Evolutionary conservation across 805 yeast species (phyloP).

Genomic region (Candida arabinofermentans): DNA sequence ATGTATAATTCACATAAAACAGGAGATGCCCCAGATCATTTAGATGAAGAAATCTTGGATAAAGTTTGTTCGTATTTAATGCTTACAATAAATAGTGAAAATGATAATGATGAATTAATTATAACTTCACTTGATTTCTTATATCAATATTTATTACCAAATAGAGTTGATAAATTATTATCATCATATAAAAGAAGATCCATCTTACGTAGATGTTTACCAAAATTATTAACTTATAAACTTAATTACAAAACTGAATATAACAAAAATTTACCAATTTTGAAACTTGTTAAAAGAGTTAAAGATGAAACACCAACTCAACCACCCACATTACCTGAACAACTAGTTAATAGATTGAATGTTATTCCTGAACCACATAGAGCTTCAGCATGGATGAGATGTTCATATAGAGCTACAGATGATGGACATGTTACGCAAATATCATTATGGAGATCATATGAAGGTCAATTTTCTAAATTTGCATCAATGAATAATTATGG

Average conservation of each 20-base stretch:
- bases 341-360: slow-evolving; percentile 55
- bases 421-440: slow-evolving; percentile 92
- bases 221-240: slow-evolving; percentile 54
- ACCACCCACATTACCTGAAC: slow-evolving; percentile 49
- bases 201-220: slow-evolving; percentile 55
- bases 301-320: slow-evolving; percentile 55
- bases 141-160: slow-evolving; percentile 70
- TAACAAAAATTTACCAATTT: slow-evolving; percentile 31
- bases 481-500: slow-evolving; percentile 40
- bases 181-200: slow-evolving; percentile 45
- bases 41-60: slow-evolving; percentile 45
- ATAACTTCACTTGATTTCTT: slow-evolving; percentile 76
- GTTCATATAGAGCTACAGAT: slow-evolving; percentile 76
- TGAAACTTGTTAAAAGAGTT: slow-evolving; percentile 52
- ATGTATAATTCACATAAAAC: slow-evolving; percentile 51
- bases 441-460: slow-evolving; percentile 93
- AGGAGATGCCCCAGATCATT: slow-evolving; percentile 43
- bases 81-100: slow-evolving; percentile 32
- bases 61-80: slow-evolving; percentile 55
- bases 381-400: slow-evolving; percentile 92
- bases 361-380: slow-evolving; percentile 78
- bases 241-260: slow-evolving; percentile 35
- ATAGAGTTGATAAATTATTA: slow-evolving; percentile 50
- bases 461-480: slow-evolving; percentile 70
- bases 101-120: slow-evolving; percentile 63